Percentiles rank a stretch among this genome's conserved stretches.
Evolutionary conservation across 768 basidiomycete species (phyloP).

Genomic region (Boletus rex-veris): DNA sequence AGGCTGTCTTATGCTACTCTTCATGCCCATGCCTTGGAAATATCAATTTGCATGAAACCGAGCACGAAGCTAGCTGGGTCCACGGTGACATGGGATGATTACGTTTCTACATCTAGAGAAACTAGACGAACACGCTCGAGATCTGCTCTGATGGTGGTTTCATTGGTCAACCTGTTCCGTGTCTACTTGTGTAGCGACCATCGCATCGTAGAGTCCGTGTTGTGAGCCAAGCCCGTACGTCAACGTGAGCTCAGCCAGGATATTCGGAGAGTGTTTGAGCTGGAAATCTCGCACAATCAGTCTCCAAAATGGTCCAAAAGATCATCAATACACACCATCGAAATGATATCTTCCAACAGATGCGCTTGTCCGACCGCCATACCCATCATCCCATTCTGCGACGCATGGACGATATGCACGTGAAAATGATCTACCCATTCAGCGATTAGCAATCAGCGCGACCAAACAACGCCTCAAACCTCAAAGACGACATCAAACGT

Average conservation of each 20-base stretch:
- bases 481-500: slow-evolving; percentile 21
- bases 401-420: slow-evolving; percentile 84
- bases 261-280: slow-evolving; percentile 27
- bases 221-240: slow-evolving; percentile 83
- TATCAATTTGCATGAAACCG: too few relatives aligned
- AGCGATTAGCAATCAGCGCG: neutral
- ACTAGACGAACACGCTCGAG: neutral
- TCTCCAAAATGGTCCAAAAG: neutral
- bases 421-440: slow-evolving; percentile 78
- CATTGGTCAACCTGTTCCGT: neutral
- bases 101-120: too few relatives aligned
- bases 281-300: neutral
- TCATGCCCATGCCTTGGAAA: slow-evolving; percentile 10
- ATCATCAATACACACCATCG: slow-evolving; percentile 50
- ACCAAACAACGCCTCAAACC: too few relatives aligned
- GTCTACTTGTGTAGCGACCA: slow-evolving; percentile 37
- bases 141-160: neutral
- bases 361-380: slow-evolving; percentile 90
- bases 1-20: slow-evolving; percentile 20
- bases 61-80: too few relatives aligned
- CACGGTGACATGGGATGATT: too few relatives aligned
- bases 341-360: slow-evolving; percentile 88
- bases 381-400: slow-evolving; percentile 54
- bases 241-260: slow-evolving; percentile 70
- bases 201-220: slow-evolving; percentile 59